Evolutionary conservation across 2,329 filamentous ascomycete species (phyloP).

Genomic region (Fusarium sp.): DNA sequence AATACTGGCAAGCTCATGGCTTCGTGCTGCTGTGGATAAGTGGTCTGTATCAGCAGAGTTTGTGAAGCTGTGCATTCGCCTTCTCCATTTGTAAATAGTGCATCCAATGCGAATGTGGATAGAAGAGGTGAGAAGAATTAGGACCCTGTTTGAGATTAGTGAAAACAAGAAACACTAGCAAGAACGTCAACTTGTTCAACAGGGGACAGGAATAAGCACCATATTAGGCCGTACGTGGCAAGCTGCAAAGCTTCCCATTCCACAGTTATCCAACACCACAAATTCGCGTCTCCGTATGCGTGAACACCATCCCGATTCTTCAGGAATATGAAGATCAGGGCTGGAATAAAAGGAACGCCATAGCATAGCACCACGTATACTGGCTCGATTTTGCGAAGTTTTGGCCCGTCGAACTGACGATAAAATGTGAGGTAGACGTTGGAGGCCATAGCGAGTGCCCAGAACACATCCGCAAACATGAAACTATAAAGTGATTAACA

Average conservation of each 20-base stretch:
- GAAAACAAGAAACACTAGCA: no score
- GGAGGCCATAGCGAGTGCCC: slow-evolving; percentile 15
- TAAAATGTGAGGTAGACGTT: slow-evolving; percentile 27
- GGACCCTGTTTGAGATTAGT: slow-evolving; percentile 11
- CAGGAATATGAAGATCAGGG: slow-evolving; percentile 2
- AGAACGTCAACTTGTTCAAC: no score
- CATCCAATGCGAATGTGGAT: slow-evolving; percentile 8
- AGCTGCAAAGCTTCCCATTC: slow-evolving; percentile 31
- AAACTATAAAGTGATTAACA: background rate
- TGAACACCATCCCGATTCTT: slow-evolving; percentile 4
- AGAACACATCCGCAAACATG: slow-evolving; percentile 29
- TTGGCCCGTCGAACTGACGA: slow-evolving; percentile 1
- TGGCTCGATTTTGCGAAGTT: slow-evolving; percentile 13
- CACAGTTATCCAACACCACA: slow-evolving; percentile 25
- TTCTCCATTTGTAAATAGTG: slow-evolving; percentile 23
- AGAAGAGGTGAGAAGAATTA: background rate
- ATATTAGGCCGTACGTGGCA: slow-evolving; percentile 23
- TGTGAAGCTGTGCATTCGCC: slow-evolving; percentile 6
- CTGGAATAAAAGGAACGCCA: slow-evolving; percentile 15
- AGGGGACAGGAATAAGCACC: background rate
- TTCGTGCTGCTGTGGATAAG: slow-evolving; percentile 1
- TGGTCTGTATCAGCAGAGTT: slow-evolving; percentile 10
- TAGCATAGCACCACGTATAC: slow-evolving; percentile 12
- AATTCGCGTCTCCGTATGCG: slow-evolving; percentile 14
- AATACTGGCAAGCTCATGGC: background rate